Evolutionary conservation across 148 eudicot genomes (phyloP).

Genomic region (Heliamphora exappendiculata): DNA sequence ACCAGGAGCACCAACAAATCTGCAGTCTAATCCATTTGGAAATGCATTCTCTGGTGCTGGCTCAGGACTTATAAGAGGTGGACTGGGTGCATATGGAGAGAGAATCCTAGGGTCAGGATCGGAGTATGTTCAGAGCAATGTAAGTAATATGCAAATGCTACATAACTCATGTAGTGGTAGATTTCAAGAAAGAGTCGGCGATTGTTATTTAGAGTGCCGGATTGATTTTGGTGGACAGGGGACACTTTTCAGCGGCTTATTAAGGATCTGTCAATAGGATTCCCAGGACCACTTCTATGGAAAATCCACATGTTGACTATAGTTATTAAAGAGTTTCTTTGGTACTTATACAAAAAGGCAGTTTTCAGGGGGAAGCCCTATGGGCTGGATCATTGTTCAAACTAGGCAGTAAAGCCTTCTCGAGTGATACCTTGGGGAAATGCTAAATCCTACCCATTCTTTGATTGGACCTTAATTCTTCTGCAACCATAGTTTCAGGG

Average conservation of each 20-base stretch:
- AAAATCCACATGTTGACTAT: not conserved
- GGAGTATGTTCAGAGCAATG: constrained; percentile 95
- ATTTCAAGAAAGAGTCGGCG: not conserved
- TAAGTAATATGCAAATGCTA: constrained; percentile 30
- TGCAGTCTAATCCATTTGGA: constrained; percentile 68
- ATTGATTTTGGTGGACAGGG: not conserved
- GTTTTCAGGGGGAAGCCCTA: too few species aligned
- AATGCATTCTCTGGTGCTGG: constrained; percentile 67
- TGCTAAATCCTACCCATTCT: not conserved
- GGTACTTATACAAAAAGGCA: too few species aligned
- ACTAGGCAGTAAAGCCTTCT: not conserved
- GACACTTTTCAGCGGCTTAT: not conserved
- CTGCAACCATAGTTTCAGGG: not conserved
- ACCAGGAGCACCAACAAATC: constrained; percentile 39
- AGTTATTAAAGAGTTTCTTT: not conserved
- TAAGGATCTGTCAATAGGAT: not conserved
- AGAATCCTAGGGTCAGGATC: constrained; percentile 85
- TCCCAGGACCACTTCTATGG: not conserved
- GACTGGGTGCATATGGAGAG: constrained; percentile 92
- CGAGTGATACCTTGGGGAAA: not conserved
- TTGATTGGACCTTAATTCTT: not conserved
- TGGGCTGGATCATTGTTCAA: not conserved
- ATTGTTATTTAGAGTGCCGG: not conserved
- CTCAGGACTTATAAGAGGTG: constrained; percentile 72
- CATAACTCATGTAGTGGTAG: not conserved